Base-by-base conservation (phyloP, 1,284 basidiomycete genomes). In the Apiotrichum brassicae region DNA sequence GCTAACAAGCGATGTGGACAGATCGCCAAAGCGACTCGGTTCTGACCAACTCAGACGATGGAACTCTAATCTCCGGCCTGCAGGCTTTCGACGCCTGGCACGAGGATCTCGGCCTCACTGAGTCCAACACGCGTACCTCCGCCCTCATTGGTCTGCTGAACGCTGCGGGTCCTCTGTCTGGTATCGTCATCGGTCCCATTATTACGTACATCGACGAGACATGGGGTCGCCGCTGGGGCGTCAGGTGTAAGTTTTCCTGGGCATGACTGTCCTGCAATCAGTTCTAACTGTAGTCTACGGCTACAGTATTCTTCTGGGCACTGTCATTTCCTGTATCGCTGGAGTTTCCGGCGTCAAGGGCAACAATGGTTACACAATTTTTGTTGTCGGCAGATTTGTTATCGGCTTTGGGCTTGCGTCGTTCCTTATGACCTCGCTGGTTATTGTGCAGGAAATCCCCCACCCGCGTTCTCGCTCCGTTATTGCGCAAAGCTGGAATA, bases 371-470 rank as follows among this genome's bases (percentile, higher is more conserved):
- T 75, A 72, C 52, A 66, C 65, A 41, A 60, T 72, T 20, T 75
- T 75, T 54, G 53, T 72, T 24, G 53, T 62, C 32, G 70, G 71
- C 6, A 55, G 71, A 23, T 59, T 62, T 43, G 62, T 75, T 53
- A 70, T 73, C 45, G 72, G 72, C 18, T 66, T 73, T 45, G 72
- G 72, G 12, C 66, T 74, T 22, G 66, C 71, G n/a, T 65, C 73
- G 2, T 74, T 73, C 66, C 65, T 75, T 39, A 70, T 75, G 66
- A 75, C 73, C 1, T 72, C 70, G 16, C 61, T 73, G 46, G 62
- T 69, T 37, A 63, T 72, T 35, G 68, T 75, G 6, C 72, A 74
- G 53, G 73, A 75, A 59, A 73, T 75, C 43, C 60, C 70, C 8
- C 73, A 75, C 56, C 73, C 73, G 12, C 59, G 71, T 42, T 60